Evolutionary conservation across 495 filamentous ascomycete genomes (phyloP).

Genomic region (Talaromyces stipitatus): DNA sequence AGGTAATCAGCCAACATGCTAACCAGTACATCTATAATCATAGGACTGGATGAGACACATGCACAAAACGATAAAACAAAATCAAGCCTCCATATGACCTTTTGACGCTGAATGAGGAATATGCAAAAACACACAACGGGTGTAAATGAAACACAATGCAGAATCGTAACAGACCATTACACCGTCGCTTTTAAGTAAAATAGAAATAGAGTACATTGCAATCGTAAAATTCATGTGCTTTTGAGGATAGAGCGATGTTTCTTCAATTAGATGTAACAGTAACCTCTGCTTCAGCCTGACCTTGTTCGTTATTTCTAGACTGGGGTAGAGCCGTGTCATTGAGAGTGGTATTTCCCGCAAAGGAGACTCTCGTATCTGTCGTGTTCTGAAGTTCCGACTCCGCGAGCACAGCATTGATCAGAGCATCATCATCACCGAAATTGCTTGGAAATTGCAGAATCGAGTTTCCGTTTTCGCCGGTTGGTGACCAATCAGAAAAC

Average conservation of each 20-base stretch:
- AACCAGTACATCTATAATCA: no score
- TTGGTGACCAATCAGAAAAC: slow-evolving; percentile 6
- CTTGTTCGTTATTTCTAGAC: not conserved
- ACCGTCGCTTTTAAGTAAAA: not conserved
- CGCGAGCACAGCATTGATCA: slow-evolving; percentile 35
- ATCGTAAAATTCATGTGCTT: not conserved
- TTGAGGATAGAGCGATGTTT: not conserved
- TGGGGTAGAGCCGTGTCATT: not conserved
- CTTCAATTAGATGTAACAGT: not conserved
- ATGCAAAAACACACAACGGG: not conserved
- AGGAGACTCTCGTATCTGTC: slow-evolving; percentile 4
- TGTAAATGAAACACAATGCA: not conserved
- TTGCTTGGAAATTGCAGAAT: slow-evolving; percentile 4
- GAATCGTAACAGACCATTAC: not conserved
- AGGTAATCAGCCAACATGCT: no score
- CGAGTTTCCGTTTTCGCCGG: not conserved
- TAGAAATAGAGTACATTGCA: not conserved
- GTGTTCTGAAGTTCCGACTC: slow-evolving; percentile 26
- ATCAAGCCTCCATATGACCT: not conserved
- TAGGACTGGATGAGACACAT: no score
- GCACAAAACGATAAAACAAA: no score
- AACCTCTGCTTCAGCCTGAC: not conserved
- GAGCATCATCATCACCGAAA: slow-evolving; percentile 20
- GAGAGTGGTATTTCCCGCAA: not conserved
- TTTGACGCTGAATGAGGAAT: not conserved